These are phyloP conservation scores for Solanum verrucosum DNA, from an alignment of 257 asterid species.

Conservation along the genomic window DNA sequence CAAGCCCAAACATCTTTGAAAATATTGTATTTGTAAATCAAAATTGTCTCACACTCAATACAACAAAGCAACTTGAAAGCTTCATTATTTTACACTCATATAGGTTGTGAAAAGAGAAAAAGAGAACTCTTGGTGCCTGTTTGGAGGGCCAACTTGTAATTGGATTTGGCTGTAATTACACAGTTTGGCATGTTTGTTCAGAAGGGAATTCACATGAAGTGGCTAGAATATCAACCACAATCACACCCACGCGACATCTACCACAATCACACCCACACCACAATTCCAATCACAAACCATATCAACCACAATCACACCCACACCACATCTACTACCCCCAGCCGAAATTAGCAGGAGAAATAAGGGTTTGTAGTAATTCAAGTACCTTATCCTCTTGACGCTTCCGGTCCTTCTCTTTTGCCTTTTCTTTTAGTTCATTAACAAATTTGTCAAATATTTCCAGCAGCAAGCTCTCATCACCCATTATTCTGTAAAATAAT, in stretches of 20 bases:
- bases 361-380: neutral
- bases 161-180: neutral
- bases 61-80: neutral
- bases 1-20: neutral
- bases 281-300: neutral
- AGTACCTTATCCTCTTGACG: constrained; percentile 82
- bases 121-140: neutral
- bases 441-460: constrained; percentile 58
- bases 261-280: neutral
- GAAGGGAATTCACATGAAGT: neutral
- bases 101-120: neutral
- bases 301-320: neutral
- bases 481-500: constrained; percentile 44
- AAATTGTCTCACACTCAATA: neutral
- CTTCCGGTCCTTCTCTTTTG: constrained; percentile 72
- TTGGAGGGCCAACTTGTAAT: neutral
- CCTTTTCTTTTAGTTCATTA: constrained; percentile 55
- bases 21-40: neutral
- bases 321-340: neutral
- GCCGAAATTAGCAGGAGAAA: neutral
- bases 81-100: neutral
- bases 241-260: neutral
- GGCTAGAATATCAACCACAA: neutral
- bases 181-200: neutral
- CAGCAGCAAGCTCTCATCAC: constrained; percentile 53